Percentiles rank a stretch among this genome's conserved stretches.
Conservation (phyloP, 139 green algal species). For the Ostreobium quekettii region DNA sequence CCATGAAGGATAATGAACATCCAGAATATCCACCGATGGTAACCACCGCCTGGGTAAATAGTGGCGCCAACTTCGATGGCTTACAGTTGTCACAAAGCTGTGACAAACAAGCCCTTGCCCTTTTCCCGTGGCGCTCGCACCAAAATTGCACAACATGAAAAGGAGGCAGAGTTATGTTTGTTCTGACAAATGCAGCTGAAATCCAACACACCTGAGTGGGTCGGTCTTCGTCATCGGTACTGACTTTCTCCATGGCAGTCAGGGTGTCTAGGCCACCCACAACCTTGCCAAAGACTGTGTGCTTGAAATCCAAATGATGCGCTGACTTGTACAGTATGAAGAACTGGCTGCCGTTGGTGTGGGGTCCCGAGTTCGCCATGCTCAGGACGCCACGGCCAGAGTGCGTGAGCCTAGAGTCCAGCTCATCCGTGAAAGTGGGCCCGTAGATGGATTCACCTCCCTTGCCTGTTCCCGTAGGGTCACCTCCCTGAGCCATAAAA, state of each 20-base stretch:
- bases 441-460: constrained; percentile 90
- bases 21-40: too few species aligned
- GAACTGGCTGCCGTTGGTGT: constrained; percentile 75
- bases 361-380: constrained; percentile 87
- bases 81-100: too few species aligned
- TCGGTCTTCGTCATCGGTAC: constrained; percentile 75
- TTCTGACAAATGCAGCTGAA: constrained; percentile 24
- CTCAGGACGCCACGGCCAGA: constrained; percentile 71
- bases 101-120: too few species aligned
- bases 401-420: constrained; percentile 41
- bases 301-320: constrained; percentile 91
- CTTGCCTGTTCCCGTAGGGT: constrained; percentile 87
- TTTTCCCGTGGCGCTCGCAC: too few species aligned
- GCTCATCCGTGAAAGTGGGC: constrained; percentile 59
- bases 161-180: too few species aligned
- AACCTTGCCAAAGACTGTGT: constrained; percentile 78
- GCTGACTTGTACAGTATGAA: constrained; percentile 81
- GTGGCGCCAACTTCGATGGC: too few species aligned
- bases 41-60: too few species aligned
- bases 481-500: constrained; percentile 95
- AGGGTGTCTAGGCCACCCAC: constrained; percentile 81
- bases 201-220: constrained; percentile 40
- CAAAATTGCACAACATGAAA: too few species aligned
- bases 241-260: constrained; percentile 70
- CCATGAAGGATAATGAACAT: too few species aligned